Evolutionary conservation across 805 yeast genomes (phyloP).

Genomic region (Yarrowia phangngaensis): DNA sequence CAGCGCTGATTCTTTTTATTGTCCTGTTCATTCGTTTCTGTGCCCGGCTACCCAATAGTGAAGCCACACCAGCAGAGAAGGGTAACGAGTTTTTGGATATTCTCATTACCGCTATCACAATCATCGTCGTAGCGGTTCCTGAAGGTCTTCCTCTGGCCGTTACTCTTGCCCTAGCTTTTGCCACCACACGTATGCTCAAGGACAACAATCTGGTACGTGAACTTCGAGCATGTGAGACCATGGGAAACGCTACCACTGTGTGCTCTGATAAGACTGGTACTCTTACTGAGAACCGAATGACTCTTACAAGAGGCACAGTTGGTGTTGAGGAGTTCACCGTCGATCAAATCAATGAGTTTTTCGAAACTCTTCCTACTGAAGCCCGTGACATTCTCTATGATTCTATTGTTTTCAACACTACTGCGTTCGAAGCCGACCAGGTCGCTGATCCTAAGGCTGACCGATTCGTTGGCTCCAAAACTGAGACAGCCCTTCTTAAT

Average conservation of each 20-base stretch:
- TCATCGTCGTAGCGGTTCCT: conserved; percentile 98
- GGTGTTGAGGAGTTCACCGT: conserved; percentile 49
- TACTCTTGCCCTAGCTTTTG: conserved; percentile 93
- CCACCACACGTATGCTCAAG: conserved; percentile 96
- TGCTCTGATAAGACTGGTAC: conserved; percentile 99
- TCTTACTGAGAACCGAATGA: conserved; percentile 88
- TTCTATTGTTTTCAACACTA: conserved; percentile 74
- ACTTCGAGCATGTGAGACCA: conserved; percentile 89
- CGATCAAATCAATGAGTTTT: conserved; percentile 11
- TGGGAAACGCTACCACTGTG: conserved; percentile 97
- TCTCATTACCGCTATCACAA: conserved; percentile 83
- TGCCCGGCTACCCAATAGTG: conserved; percentile 52
- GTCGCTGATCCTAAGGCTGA: conserved; percentile 43
- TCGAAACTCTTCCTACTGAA: conserved; percentile 28
- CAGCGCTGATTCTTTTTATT: conserved; percentile 75
- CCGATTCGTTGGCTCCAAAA: conserved; percentile 83
- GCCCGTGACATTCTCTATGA: conserved; percentile 40
- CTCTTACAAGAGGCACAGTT: conserved; percentile 72
- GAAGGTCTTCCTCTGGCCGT: conserved; percentile 98
- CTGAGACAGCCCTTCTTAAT: conserved; percentile 82
- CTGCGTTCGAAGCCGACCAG: conserved; percentile 77
- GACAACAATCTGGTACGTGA: conserved; percentile 96
- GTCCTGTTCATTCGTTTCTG: conserved; percentile 75
- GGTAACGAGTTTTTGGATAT: conserved; percentile 82
- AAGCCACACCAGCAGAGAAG: conserved; percentile 60